Evolutionary conservation across 2,329 filamentous ascomycete genomes (phyloP).

Genomic region (Exophiala sp.): DNA sequence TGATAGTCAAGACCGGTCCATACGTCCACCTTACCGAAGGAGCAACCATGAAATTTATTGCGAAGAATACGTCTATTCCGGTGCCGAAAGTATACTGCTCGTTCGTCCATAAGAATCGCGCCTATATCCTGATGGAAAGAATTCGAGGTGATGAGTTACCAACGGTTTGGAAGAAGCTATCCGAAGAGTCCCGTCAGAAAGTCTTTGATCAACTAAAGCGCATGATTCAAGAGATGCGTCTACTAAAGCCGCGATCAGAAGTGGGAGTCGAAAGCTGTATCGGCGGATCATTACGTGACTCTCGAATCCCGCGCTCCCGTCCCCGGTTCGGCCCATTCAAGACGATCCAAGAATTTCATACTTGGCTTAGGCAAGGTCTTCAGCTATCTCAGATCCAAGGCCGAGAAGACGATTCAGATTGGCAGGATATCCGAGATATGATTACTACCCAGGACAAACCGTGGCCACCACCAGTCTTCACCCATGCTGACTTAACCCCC

Average conservation of each 20-base stretch:
- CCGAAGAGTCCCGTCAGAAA: constrained; percentile 8
- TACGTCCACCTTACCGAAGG: constrained; percentile 37
- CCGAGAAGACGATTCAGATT: constrained; percentile 23
- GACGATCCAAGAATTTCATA: constrained; percentile 34
- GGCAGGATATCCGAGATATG: constrained; percentile 34
- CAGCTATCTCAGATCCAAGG: constrained; percentile 22
- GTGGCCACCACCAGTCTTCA: constrained; percentile 39
- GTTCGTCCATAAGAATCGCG: constrained; percentile 37
- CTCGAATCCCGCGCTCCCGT: constrained; percentile 25
- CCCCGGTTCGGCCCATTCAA: constrained; percentile 34
- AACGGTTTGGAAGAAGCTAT: constrained; percentile 19
- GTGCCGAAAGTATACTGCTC: constrained; percentile 43
- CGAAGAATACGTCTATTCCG: constrained; percentile 40
- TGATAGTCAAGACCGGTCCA: constrained; percentile 34
- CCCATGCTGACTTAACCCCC: constrained; percentile 27
- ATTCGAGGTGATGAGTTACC: constrained; percentile 32
- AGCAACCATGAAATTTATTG: constrained; percentile 39
- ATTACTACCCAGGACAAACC: constrained; percentile 34
- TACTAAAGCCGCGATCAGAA: constrained; percentile 8
- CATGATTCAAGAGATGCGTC: constrained; percentile 20
- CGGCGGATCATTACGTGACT: constrained; percentile 30
- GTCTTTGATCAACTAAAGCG: constrained; percentile 18
- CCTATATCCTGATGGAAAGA: constrained; percentile 46
- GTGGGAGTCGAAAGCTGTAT: constrained; percentile 19
- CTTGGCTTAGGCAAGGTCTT: constrained; percentile 31